phyloP scores from a whole-genome alignment of 768 basidiomycete species.

The Cubamyces lactineus region DNA sequence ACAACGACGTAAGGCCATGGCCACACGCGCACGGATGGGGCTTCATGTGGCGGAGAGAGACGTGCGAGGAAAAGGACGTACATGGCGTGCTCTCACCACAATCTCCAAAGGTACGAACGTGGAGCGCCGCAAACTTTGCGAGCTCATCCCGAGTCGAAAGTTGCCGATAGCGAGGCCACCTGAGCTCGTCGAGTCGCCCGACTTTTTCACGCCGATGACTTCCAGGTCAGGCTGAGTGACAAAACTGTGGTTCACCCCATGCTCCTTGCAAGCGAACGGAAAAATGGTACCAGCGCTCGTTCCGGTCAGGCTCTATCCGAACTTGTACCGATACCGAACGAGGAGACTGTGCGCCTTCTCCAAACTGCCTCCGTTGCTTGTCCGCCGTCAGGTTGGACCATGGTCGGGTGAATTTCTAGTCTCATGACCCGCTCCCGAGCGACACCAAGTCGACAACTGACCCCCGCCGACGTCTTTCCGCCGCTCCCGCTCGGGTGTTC shows the following conservation, averaged over 20 bases:
- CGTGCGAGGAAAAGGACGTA: constrained; percentile 1
- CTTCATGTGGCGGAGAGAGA: not conserved
- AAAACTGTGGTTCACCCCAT: not conserved
- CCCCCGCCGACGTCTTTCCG: constrained; percentile 37
- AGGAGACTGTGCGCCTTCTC: constrained; percentile 1
- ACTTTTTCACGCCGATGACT: not conserved
- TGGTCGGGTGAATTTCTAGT: constrained; percentile 19
- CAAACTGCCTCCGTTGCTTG: constrained; percentile 17
- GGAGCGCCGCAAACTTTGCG: constrained; percentile 13
- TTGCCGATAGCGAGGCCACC: not conserved
- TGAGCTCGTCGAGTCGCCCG: not conserved
- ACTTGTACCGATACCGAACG: constrained; percentile 19
- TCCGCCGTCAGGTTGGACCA: constrained; percentile 7
- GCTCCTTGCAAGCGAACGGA: constrained; percentile 9
- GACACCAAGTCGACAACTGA: constrained; percentile 22
- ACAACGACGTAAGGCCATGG: not conserved
- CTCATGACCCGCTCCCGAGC: constrained; percentile 20
- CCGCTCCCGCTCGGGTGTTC: constrained; percentile 32
- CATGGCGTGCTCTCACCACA: not conserved
- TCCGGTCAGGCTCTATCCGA: constrained; percentile 20
- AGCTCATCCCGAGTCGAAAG: constrained; percentile 10
- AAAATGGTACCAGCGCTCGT: constrained; percentile 12
- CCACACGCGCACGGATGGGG: not conserved
- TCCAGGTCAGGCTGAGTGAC: not conserved
- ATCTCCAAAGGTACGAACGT: not conserved